Base-by-base conservation (phyloP, 2,329 filamentous ascomycete genomes). In the Diplodia intermedia region DNA sequence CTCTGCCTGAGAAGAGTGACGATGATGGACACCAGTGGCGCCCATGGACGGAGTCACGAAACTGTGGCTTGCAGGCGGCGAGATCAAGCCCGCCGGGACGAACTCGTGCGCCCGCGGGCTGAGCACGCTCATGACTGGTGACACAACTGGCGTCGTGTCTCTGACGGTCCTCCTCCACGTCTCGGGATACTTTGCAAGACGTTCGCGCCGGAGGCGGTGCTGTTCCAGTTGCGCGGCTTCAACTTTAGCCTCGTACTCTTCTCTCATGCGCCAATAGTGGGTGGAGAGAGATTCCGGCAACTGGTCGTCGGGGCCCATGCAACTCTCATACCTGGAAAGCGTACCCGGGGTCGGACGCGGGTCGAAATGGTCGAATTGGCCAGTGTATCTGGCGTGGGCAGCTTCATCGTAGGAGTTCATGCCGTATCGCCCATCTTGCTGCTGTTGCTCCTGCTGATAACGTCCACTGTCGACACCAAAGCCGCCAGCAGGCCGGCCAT, bases 71-170 rank as follows among this genome's bases (percentile, higher is more conserved):
- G 14, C 12, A 1, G 29, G 31, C 4, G 60, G 60, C 1, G 20
- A 52, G 47, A 63, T 36, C 18, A 63, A 33, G 4, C 60, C 60
- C 2, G 29, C 29, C 15, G 60, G 60, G 4, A 63, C 43, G 15
- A 63, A 63, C 23, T 49, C n/a, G 4, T 11, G 18, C 6, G 60
- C 47, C n/a, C 31, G 31, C n/a, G 47, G 60, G 20, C 60, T 61
- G 2, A 61, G 56, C 4, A 33, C 40, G 40, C 56, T 63, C 43
- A 52, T 23, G 5, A 33, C 20, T 2, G 43, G 60, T 6, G 43
- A 23, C 29, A 31, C n/a, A 7, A n/a, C 60, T 6, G 29, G 29
- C 18, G n/a, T 40, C 9, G 33, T 12, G 18, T 47, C 43, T 2
- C 6, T 1, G n/a, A 20, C 8, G 8, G 18, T 47, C 8, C 11